Evolutionary conservation across 108 stramenopile genomes (phyloP).

Genomic region (Fragilaria crotonensis): DNA sequence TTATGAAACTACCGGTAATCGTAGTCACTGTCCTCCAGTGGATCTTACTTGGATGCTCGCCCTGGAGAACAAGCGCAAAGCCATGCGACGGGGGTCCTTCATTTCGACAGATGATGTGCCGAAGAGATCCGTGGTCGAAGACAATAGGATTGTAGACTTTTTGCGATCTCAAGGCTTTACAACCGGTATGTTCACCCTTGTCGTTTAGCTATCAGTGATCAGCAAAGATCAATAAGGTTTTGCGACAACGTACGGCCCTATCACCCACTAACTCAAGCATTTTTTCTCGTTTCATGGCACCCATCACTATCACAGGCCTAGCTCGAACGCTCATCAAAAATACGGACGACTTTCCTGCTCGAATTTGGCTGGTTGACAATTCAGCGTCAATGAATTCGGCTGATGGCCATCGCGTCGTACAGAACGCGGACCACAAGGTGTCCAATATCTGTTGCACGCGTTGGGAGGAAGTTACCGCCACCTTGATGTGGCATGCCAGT

Average conservation of each 20-base stretch:
- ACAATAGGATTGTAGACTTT: background rate
- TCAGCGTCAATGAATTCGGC: constrained; percentile 47
- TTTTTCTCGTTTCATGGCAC: no score
- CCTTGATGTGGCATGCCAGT: constrained; percentile 40
- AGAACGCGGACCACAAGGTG: constrained; percentile 13
- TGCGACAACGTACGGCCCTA: no score
- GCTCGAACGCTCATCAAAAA: constrained; percentile 38
- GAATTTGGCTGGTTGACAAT: constrained; percentile 78
- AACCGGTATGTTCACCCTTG: no score
- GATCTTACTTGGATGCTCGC: background rate
- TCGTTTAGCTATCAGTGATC: no score
- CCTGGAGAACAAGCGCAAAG: background rate
- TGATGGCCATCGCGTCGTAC: constrained; percentile 56
- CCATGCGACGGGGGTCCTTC: background rate
- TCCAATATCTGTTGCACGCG: constrained; percentile 36
- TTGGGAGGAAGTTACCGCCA: constrained; percentile 52
- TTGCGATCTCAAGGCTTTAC: constrained; percentile 34
- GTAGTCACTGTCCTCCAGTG: background rate
- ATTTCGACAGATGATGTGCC: background rate
- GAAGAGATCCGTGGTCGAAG: background rate
- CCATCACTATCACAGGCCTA: no score
- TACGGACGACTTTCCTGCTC: constrained; percentile 25
- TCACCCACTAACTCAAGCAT: no score
- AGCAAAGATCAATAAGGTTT: no score
- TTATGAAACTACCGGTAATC: no score